These are phyloP conservation scores for Mortierella sp. DNA, from an alignment of 371 early-diverging fungal species.

Conservation along the genomic window DNA sequence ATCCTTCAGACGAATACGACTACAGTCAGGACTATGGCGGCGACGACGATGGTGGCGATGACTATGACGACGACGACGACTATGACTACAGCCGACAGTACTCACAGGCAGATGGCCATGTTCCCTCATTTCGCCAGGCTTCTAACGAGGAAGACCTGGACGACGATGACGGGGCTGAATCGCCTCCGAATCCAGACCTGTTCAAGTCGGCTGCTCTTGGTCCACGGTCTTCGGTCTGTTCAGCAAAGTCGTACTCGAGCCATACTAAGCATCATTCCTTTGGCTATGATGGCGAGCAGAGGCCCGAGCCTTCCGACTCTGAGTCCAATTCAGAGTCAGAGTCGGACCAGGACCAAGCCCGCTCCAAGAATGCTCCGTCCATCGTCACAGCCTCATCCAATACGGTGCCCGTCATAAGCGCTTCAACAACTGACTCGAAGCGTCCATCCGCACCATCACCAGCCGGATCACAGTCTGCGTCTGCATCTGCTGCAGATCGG, in stretches of 20 bases:
- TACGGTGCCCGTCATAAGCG: constrained; percentile 19
- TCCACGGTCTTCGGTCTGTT: constrained; percentile 27
- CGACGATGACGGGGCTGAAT: neutral
- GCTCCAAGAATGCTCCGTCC: neutral
- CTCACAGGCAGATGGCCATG: neutral
- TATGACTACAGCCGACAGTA: neutral
- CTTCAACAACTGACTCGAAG: constrained; percentile 2
- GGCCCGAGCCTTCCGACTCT: constrained; percentile 33
- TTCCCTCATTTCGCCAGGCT: neutral
- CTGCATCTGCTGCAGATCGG: no score
- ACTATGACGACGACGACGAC: constrained; percentile 9
- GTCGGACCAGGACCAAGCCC: constrained; percentile 25
- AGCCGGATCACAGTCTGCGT: neutral
- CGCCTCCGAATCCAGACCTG: constrained; percentile 5
- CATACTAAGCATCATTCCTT: constrained; percentile 51
- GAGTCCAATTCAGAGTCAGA: constrained; percentile 46
- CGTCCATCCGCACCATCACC: constrained; percentile 1
- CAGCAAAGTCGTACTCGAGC: constrained; percentile 34
- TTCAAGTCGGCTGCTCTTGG: constrained; percentile 10
- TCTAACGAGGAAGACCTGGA: neutral
- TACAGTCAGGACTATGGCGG: constrained; percentile 31
- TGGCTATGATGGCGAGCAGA: constrained; percentile 25
- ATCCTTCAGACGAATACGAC: constrained; percentile 35
- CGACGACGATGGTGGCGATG: constrained; percentile 6
- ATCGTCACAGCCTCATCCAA: constrained; percentile 4